Evolutionary conservation across 2,329 filamentous ascomycete species (phyloP).

Genomic region (Pestalotiopsis sp.): DNA sequence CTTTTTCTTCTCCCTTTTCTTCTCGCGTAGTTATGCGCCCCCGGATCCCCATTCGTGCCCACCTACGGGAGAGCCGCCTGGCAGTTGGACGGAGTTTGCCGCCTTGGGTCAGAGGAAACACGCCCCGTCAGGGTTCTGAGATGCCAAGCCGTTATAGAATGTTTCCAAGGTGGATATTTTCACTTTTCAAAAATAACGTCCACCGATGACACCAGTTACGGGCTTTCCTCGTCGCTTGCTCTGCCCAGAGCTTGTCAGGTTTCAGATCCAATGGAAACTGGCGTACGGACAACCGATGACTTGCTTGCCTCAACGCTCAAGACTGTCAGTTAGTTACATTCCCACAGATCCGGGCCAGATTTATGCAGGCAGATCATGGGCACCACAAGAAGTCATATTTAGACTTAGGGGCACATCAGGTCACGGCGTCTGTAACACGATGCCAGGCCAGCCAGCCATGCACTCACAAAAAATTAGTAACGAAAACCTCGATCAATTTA

Average conservation of each 20-base stretch:
- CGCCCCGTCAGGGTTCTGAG: background rate
- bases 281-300: background rate
- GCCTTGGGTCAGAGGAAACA: background rate
- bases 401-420: too few species aligned
- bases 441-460: too few species aligned
- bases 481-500: too few species aligned
- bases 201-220: background rate
- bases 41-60: background rate
- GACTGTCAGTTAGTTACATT: too few species aligned
- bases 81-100: background rate
- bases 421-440: too few species aligned
- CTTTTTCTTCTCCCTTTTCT: too few species aligned
- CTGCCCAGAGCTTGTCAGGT: background rate
- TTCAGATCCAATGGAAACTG: background rate
- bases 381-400: too few species aligned
- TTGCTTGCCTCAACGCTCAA: background rate
- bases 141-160: constrained; percentile 10
- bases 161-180: constrained; percentile 3
- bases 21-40: background rate
- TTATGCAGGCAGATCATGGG: too few species aligned
- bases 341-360: too few species aligned
- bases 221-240: background rate
- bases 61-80: background rate
- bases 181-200: background rate
- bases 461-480: too few species aligned